phyloP scores from a whole-genome alignment of 306 rosid species.

The Cucumis hystrix region DNA sequence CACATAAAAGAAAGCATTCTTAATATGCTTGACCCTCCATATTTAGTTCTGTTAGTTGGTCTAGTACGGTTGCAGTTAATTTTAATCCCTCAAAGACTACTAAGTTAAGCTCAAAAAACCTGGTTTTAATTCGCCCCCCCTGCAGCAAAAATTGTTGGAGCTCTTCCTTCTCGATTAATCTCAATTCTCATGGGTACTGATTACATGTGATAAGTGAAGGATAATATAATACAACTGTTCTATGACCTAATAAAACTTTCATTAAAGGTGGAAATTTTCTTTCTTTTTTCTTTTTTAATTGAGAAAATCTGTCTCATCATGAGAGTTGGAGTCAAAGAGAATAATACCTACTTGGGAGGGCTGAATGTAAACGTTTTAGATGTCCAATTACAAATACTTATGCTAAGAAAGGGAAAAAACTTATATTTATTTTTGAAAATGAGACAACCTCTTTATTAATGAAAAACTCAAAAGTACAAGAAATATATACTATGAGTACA shows the following conservation, averaged over 20 bases:
- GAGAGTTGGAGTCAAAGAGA: no score
- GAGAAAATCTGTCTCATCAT: no score
- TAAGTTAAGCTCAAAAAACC: background rate
- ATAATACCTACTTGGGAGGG: no score
- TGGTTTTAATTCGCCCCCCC: background rate
- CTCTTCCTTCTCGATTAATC: background rate
- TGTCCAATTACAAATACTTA: no score
- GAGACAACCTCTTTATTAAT: no score
- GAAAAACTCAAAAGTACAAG: no score
- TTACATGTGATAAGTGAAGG: background rate
- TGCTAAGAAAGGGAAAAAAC: no score
- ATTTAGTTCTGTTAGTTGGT: background rate
- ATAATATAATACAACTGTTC: background rate
- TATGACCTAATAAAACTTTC: background rate
- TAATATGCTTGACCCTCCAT: background rate
- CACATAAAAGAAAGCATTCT: background rate
- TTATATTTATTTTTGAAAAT: no score
- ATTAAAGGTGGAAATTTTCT: no score
- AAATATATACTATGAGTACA: no score
- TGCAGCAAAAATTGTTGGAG: background rate
- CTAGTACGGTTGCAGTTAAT: background rate
- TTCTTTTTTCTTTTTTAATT: no score
- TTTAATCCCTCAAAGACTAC: background rate
- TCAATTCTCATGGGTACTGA: background rate
- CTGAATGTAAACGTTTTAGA: no score